Conservation (phyloP, 2,329 filamentous ascomycete species). For the Fusarium xyrophilum region DNA sequence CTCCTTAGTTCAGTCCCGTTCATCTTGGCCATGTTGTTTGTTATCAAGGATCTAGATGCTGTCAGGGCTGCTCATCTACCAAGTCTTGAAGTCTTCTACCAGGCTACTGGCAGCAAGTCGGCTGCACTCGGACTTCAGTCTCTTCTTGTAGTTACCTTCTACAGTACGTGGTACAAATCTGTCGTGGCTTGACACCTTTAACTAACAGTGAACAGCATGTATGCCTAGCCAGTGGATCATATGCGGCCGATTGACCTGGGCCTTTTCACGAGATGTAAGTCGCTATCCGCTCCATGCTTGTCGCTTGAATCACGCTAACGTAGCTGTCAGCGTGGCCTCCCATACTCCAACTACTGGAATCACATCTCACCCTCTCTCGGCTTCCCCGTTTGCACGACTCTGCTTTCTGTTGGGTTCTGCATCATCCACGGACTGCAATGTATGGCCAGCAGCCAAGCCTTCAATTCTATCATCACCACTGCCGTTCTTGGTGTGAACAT, state of each 20-base stretch:
- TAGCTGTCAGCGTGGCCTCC: background rate
- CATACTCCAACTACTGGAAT: background rate
- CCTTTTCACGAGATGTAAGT: background rate
- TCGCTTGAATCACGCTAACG: fast-evolving
- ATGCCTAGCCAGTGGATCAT: background rate
- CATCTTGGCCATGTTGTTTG: background rate
- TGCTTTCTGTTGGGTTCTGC: background rate
- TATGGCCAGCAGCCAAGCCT: background rate
- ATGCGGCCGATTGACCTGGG: background rate
- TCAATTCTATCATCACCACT: background rate
- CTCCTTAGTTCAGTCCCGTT: fast-evolving
- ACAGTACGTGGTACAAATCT: background rate
- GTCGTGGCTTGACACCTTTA: fast-evolving
- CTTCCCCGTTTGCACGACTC: background rate
- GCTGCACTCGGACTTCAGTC: background rate
- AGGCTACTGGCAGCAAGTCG: background rate
- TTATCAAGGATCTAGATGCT: background rate
- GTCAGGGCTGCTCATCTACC: background rate
- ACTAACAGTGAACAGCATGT: fast-evolving
- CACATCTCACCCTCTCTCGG: background rate
- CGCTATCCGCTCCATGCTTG: fast-evolving
- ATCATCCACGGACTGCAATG: background rate
- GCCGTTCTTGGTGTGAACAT: background rate
- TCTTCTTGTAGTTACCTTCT: background rate
- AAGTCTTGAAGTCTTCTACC: background rate